A percentile compares a stretch with the other conserved stretches of the same genome.
These are phyloP conservation scores for Hymenoscyphus repandus DNA, from an alignment of 2,329 filamentous ascomycete genomes.

Conservation along the genomic window DNA sequence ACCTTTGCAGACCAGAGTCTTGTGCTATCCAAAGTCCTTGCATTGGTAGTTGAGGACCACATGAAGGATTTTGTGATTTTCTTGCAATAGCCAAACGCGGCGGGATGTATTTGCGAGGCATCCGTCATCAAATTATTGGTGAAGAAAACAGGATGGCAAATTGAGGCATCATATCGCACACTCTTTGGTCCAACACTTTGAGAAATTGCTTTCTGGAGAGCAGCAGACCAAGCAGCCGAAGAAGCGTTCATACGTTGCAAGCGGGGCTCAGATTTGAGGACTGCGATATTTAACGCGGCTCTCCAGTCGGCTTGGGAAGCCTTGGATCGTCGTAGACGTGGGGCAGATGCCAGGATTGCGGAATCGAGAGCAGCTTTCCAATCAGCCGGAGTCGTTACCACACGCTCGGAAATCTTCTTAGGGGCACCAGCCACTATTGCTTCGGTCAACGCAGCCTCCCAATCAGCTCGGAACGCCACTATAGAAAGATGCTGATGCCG, in stretches of 20 bases:
- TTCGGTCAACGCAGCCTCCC: slow-evolving; percentile 24
- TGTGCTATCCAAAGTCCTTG: background rate
- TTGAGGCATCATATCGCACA: slow-evolving; percentile 12
- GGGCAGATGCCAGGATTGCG: slow-evolving; percentile 8
- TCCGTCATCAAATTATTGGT: slow-evolving; percentile 12
- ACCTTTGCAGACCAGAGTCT: background rate
- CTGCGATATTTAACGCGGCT: slow-evolving; percentile 17
- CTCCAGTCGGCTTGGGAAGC: slow-evolving; percentile 15
- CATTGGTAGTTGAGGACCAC: background rate
- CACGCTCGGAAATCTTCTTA: slow-evolving; percentile 5
- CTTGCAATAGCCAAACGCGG: slow-evolving; percentile 15
- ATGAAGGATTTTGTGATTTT: background rate
- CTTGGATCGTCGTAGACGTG: slow-evolving; percentile 12
- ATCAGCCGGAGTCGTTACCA: slow-evolving; percentile 8
- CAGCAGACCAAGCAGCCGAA: slow-evolving; percentile 16
- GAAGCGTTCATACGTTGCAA: slow-evolving; percentile 14
- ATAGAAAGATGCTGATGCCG: slow-evolving; percentile 16
- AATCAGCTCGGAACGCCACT: slow-evolving; percentile 15
- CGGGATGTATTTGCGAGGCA: slow-evolving; percentile 17
- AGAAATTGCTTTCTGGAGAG: slow-evolving; percentile 18
- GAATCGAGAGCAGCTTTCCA: slow-evolving; percentile 21
- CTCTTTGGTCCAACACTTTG: background rate
- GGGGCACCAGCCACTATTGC: slow-evolving; percentile 20
- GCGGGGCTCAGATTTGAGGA: slow-evolving; percentile 7
- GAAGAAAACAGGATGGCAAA: slow-evolving; percentile 24